Conservation (phyloP, 2,329 filamentous ascomycete genomes). For the Fusarium phyllophilum region DNA sequence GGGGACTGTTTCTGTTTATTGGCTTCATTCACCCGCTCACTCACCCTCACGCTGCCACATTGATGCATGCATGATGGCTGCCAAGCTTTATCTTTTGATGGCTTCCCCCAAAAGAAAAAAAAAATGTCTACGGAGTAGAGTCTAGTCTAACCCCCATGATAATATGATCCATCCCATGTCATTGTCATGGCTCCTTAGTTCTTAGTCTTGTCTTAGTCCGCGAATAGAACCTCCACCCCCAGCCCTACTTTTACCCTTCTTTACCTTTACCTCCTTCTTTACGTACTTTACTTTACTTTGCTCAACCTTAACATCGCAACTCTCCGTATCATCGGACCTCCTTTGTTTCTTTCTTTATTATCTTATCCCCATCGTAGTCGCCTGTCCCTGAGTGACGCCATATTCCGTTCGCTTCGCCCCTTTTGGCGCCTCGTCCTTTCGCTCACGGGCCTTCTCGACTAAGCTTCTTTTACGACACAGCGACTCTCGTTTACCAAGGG, state of each 20-base stretch:
- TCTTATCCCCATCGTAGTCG: constrained; percentile 28
- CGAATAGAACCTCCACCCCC: constrained; percentile 33
- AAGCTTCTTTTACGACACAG: constrained; percentile 9
- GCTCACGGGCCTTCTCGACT: constrained; percentile 19
- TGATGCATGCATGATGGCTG: constrained; percentile 1
- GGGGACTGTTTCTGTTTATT: constrained; percentile 30
- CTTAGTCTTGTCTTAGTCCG: constrained; percentile 5
- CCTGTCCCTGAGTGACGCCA: constrained; percentile 34
- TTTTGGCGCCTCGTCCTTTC: constrained; percentile 30
- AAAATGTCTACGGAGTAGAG: neutral
- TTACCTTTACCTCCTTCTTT: neutral
- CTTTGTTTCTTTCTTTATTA: constrained; percentile 18
- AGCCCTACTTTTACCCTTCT: constrained; percentile 34
- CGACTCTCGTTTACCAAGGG: constrained; percentile 32
- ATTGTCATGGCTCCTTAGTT: constrained; percentile 35
- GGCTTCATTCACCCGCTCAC: neutral
- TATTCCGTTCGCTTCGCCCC: constrained; percentile 29
- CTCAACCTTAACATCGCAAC: neutral
- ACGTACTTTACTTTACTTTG: neutral
- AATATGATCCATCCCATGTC: constrained; percentile 30
- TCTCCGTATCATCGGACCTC: constrained; percentile 28
- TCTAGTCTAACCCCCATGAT: constrained; percentile 33
- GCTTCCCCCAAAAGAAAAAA: constrained; percentile 16
- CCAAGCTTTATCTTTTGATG: constrained; percentile 29
- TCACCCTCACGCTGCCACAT: neutral